These are phyloP conservation scores for Ammopiptanthus mongolicus DNA, from an alignment of 306 rosid genomes.

Conservation along the genomic window DNA sequence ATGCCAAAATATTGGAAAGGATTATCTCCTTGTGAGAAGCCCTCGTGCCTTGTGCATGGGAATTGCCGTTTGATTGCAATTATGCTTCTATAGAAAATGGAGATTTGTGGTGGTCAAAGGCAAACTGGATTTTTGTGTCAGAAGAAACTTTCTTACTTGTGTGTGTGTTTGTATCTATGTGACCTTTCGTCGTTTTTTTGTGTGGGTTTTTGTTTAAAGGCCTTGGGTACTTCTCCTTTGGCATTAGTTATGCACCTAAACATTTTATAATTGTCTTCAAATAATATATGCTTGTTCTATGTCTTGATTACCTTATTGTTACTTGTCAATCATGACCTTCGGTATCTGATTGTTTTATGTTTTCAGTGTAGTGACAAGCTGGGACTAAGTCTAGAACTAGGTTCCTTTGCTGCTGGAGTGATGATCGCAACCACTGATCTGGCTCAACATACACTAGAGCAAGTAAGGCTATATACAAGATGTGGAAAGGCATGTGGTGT, in stretches of 20 bases:
- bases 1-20: not conserved
- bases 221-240: not conserved
- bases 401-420: constrained; percentile 99
- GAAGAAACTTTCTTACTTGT: not conserved
- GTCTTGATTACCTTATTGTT: constrained; percentile 18
- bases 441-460: constrained; percentile 95
- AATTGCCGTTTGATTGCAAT: not conserved
- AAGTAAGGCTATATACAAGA: constrained; percentile 43
- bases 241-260: constrained; percentile 5
- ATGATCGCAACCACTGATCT: constrained; percentile 98
- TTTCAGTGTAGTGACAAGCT: constrained; percentile 98
- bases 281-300: constrained; percentile 11
- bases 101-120: constrained; percentile 1
- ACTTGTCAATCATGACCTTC: not conserved
- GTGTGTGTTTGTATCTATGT: not conserved
- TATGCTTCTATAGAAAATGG: constrained; percentile 4
- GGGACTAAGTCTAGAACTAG: constrained; percentile 92
- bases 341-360: constrained; percentile 25
- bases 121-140: not conserved
- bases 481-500: constrained; percentile 1
- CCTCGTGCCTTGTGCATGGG: not conserved
- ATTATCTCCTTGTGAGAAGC: not conserved
- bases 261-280: not conserved
- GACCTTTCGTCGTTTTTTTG: not conserved
- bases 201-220: not conserved